Evolutionary conservation across 768 basidiomycete species (phyloP), one percentile per base, ranked within the genome.

Genomic region (Leccinellum albellum): DNA sequence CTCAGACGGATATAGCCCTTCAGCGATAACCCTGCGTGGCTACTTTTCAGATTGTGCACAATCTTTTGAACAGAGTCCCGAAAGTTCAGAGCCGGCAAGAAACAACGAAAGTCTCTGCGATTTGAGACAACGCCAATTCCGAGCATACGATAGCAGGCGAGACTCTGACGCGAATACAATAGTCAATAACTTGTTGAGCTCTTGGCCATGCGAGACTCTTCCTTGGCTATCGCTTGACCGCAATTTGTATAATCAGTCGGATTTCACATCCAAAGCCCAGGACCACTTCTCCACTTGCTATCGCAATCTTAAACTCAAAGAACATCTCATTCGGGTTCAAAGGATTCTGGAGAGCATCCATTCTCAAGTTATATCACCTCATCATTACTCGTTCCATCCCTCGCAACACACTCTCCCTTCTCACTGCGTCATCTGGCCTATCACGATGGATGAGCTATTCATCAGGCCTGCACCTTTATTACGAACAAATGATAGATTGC

Each of bases 171-270:
- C 35, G 8, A 31, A 42, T 20, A 9, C 21, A 20, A 56, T 54
- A 2, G 57, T 58, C 20, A 17, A 42, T 3, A 12, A 15, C 17
- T 44, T 67, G 46, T 28, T 56, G 10, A 13, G 20, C 4, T 44
- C 55, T 29, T 66, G 66, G 66, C 58, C 51, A 17, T 60, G 46
- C 31, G 47, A 57, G 42, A 54, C 51, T 33, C 53, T 58, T 13
- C 57, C 56, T 3, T 24, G 23, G 17, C 14, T 13, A 31, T 51
- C 56, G 1, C 55, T 58, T n/a, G n/a, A 31, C 14, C n/a, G 12
- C 9, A 3, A 7, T 20, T 54, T 10, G 14, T 60, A 63, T 7
- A 6, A 61, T 15, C 26, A 60, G 28, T 1, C 12, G 14, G 4
- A 13, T 7, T 29, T 67, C 12, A 24, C 24, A 3, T 23, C 48